These are phyloP conservation scores for Linnemannia zychae DNA, from an alignment of 192 early-diverging fungal genomes.

Conservation along the genomic window DNA sequence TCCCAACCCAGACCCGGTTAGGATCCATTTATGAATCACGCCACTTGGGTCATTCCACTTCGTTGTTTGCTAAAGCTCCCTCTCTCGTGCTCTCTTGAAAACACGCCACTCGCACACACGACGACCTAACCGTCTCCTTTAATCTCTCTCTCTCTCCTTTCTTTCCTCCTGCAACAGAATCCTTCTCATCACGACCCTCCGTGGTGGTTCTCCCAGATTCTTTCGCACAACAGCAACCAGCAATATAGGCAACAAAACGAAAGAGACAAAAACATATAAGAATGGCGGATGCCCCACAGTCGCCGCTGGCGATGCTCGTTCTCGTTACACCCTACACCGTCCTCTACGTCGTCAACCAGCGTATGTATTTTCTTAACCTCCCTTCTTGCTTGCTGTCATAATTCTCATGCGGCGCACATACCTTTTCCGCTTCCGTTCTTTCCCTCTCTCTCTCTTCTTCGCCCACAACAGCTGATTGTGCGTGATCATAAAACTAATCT, in stretches of 20 bases:
- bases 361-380: slow-evolving; percentile 17
- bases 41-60: background rate
- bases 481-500: background rate
- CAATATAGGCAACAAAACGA: background rate
- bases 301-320: slow-evolving; percentile 52
- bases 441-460: background rate
- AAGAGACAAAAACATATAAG: background rate
- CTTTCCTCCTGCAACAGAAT: background rate
- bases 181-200: background rate
- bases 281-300: slow-evolving; percentile 44
- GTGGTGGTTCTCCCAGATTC: background rate
- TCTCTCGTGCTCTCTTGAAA: background rate
- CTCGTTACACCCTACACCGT: slow-evolving; percentile 47
- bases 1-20: background rate
- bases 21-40: slow-evolving; percentile 2
- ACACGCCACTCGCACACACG: background rate
- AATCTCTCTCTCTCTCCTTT: background rate
- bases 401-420: background rate
- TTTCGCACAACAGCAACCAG: background rate
- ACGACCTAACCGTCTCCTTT: background rate
- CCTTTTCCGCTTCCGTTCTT: background rate
- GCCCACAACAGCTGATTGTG: background rate
- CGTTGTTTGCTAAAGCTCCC: background rate
- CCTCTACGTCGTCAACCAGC: slow-evolving; percentile 44
- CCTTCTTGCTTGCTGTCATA: background rate